Base-by-base conservation (phyloP, 257 asterid species). In the Solanum ossicruentum region DNA sequence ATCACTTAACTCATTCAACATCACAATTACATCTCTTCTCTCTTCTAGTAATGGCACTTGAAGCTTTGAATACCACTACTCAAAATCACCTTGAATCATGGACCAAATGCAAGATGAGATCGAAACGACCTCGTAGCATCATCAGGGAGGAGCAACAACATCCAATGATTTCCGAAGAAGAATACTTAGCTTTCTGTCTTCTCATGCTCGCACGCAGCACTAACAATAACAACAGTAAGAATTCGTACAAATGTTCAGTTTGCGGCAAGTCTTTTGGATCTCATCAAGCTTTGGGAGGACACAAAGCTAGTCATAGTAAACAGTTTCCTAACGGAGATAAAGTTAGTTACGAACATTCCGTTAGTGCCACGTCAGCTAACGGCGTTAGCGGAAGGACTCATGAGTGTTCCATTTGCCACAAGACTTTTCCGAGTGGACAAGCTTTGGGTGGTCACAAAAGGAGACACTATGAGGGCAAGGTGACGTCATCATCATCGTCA, bases 391-490 rank as follows among this genome's bases (percentile, higher is more conserved):
- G 89, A 6, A 86, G 69, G 89, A 45, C 39, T 36, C 93, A 92
- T 84, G 91, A 89, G 85, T 92, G 94, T 66, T 89, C 94, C 12
- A 84, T 92, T 41, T 92, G 94, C 51, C 91, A 87, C 84, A 80
- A 73, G 91, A 80, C 86, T 60, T 92, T 92, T 51, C 91, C 92
- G 7, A 84, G 91, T 9, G 93, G 93, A 32, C 94, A 92, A 81
- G 94, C 94, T 39, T 82, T 92, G 82, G 94, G 94, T 6, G 94
- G 94, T 47, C 94, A 92, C 83, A 92, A 90, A 80, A 70, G 93
- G 36, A 58, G 92, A 15, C 93, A 91, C 85, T 93, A 93, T 12
- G 97, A 93, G 54, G 93, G 95, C 52, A 89, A 79, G 36, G 71
- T 86, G 51, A 78, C 88, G 20, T 85, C 93, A 8, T 28, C 32